Percentiles rank a stretch among this genome's conserved stretches.
Evolutionary conservation across 148 eudicot species (phyloP).

Genomic region (Tetragonia tetragonoides): DNA sequence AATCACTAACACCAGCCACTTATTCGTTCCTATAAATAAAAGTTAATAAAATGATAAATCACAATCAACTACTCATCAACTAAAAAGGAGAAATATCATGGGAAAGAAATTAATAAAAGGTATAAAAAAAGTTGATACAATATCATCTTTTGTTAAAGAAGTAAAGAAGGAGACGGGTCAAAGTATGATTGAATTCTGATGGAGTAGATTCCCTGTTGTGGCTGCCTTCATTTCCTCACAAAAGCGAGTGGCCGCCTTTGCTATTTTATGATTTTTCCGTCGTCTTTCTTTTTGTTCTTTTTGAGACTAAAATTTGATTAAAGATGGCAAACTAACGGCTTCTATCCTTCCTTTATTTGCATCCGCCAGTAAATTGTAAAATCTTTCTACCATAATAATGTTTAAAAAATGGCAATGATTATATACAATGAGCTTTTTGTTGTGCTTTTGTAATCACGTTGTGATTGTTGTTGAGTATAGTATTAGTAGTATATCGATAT

Average conservation of each 20-base stretch:
- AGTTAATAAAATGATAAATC: too few relatives aligned
- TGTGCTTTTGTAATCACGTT: background rate
- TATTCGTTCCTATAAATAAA: too few relatives aligned
- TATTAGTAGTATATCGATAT: too few relatives aligned
- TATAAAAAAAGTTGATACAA: background rate
- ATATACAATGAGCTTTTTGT: background rate
- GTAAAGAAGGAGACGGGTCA: background rate
- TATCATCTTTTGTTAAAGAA: background rate
- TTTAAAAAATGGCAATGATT: background rate
- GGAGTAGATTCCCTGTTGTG: background rate
- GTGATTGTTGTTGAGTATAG: too few relatives aligned
- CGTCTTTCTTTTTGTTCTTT: background rate
- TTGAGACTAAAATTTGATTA: background rate
- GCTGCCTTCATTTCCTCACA: conserved; percentile 15
- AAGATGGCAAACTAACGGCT: conserved; percentile 14
- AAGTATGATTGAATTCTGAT: background rate
- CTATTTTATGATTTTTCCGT: background rate
- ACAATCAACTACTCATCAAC: too few relatives aligned
- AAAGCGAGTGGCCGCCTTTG: conserved; percentile 7
- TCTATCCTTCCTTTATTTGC: background rate
- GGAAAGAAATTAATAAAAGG: background rate
- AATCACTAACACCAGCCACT: too few relatives aligned
- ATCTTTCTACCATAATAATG: too few relatives aligned
- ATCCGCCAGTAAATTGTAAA: background rate
- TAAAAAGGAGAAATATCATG: background rate